A percentile compares a stretch with the other conserved stretches of the same genome.
phyloP scores from a whole-genome alignment of 495 filamentous ascomycete genomes.

The Penicillium arizonense region DNA sequence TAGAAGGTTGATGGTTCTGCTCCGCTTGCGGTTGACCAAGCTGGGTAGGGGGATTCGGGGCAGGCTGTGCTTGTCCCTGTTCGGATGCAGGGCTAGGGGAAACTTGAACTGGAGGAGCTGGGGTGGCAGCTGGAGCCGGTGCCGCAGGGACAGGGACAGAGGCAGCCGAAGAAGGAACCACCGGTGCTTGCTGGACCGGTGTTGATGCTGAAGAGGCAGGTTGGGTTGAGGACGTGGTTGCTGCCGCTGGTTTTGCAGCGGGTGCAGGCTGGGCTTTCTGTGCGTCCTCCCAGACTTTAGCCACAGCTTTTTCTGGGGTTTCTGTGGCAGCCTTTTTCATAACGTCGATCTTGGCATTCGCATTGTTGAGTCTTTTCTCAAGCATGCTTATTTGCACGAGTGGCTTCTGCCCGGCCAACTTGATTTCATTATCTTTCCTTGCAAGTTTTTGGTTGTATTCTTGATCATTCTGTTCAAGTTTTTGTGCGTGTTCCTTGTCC shows the following conservation, averaged over 20 bases:
- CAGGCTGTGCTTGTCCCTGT: slow-evolving; percentile 9
- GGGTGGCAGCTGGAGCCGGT: neutral
- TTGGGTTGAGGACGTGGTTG: slow-evolving; percentile 9
- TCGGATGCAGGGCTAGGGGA: slow-evolving; percentile 16
- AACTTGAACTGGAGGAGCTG: neutral
- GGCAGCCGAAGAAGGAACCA: neutral
- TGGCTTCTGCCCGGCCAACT: slow-evolving; percentile 57
- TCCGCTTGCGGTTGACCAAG: slow-evolving; percentile 32
- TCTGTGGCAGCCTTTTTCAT: slow-evolving; percentile 77
- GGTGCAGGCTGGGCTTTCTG: slow-evolving; percentile 65
- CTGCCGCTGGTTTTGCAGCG: slow-evolving; percentile 27
- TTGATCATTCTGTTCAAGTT: slow-evolving; percentile 48
- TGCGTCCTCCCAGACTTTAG: slow-evolving; percentile 79
- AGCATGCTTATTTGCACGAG: slow-evolving; percentile 75
- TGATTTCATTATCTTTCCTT: slow-evolving; percentile 28
- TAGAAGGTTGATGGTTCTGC: slow-evolving; percentile 29
- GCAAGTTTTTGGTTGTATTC: neutral
- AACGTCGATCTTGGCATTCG: slow-evolving; percentile 69
- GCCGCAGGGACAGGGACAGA: neutral
- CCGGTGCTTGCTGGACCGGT: slow-evolving; percentile 4
- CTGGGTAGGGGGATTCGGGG: slow-evolving; percentile 24
- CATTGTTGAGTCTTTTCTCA: slow-evolving; percentile 62
- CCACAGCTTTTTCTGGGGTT: slow-evolving; percentile 78
- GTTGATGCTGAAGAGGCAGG: slow-evolving; percentile 6
- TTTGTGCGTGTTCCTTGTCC: slow-evolving; percentile 25